phyloP scores from a whole-genome alignment of 1,139 yeast species.

The Scheffersomyces quercinus region DNA sequence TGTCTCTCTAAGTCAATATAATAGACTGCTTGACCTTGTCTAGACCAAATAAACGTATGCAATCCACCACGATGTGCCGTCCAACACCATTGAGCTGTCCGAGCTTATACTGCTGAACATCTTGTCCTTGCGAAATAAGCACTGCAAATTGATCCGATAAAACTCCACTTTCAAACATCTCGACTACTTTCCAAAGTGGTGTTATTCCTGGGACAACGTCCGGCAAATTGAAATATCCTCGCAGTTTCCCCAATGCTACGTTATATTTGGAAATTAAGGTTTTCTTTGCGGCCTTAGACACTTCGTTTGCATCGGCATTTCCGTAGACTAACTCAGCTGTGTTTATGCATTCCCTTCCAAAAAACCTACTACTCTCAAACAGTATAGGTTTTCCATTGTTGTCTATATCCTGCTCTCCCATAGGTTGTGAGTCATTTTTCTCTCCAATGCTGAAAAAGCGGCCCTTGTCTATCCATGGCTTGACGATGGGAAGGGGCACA shows the following conservation, averaged over 20 bases:
- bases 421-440: constrained; percentile 1
- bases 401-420: constrained; percentile 16
- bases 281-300: no score
- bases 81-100: constrained; percentile 15
- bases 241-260: no score
- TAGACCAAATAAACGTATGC: constrained; percentile 17
- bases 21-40: constrained; percentile 6
- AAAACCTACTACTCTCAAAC: constrained; percentile 12
- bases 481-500: constrained; percentile 40
- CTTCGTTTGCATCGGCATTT: constrained; percentile 14
- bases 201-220: constrained; percentile 51
- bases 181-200: constrained; percentile 48
- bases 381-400: constrained; percentile 17
- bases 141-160: constrained; percentile 19
- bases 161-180: constrained; percentile 20
- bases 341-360: constrained; percentile 16
- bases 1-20: no score
- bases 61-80: constrained; percentile 12
- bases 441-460: constrained; percentile 39
- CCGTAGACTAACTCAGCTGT: constrained; percentile 40
- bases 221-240: constrained; percentile 27
- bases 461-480: constrained; percentile 35
- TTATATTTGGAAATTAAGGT: no score
- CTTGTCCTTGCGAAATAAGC: constrained; percentile 11
- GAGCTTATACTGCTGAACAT: constrained; percentile 17